Evolutionary conservation across 345 rosid genomes (phyloP), one percentile per base, ranked within the genome.

Genomic region (Linum lewisii): DNA sequence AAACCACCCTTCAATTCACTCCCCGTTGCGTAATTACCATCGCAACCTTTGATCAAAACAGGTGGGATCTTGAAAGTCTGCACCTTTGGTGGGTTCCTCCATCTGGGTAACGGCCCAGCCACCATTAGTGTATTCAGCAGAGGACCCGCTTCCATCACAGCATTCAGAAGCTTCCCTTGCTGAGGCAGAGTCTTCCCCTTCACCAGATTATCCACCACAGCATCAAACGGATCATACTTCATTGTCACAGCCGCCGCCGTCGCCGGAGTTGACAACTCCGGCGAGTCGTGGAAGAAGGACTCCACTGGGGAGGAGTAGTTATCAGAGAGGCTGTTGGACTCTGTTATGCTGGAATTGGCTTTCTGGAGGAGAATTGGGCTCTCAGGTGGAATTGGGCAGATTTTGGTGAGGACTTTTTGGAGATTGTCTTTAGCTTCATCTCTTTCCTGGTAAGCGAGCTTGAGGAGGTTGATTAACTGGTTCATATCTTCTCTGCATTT

Each of bases 71-170:
- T 82, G 64, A 87, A 74, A 1, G 80, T 42, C 18, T 83, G 82
- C 59, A 78, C 21, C 32, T 95, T 87, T 20, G 99, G 99, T n/a
- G 97, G 99, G 45, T 94, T 90, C 60, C 95, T 75, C 97, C 99
- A 94, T 69, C 66, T 71, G 13, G 99, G 99, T 51, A 94, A 86
- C 0, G 88, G 97, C 21, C 96, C 99, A 0, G 99, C 83, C n/a
- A 90, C 82, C 2, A 87, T 80, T 37, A 90, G 82, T 1, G 87
- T 80, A 44, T 80, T 81, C 34, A 94, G 87, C 26, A 94, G 86
- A 53, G 97, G 99, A 0, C 93, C 95, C 1, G 90, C 78, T 24
- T 79, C 88, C 76, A 77, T 76, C 24, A 94, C 81, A 6, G 88
- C 68, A 26, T 87, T 78, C 66, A 94, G 61, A 24, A 94, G 80